phyloP scores from a whole-genome alignment of 2,329 filamentous ascomycete species.

The Kalmusia sp. region DNA sequence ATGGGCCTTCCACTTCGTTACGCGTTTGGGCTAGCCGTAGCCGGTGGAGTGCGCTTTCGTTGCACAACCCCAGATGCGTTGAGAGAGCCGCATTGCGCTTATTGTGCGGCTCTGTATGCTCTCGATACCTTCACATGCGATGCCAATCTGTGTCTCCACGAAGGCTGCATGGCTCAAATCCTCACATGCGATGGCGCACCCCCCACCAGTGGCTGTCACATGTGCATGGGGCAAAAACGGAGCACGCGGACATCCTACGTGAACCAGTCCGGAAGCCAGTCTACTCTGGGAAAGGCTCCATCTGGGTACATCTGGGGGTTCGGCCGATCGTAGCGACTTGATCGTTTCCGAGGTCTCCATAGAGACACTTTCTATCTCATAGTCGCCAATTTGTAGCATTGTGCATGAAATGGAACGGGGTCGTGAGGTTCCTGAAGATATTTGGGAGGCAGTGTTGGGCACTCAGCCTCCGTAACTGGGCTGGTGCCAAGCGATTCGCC shows the following conservation, averaged over 20 bases:
- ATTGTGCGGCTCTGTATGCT: neutral
- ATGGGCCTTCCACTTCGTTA: neutral
- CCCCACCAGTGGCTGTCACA: neutral
- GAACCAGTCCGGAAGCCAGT: neutral
- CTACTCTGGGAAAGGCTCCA: neutral
- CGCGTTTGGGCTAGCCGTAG: neutral
- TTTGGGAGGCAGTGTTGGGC: too few species aligned
- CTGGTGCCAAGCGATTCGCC: too few species aligned
- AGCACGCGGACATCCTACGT: conserved; percentile 2
- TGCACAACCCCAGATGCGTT: neutral
- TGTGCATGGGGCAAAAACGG: neutral
- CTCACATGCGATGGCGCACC: neutral
- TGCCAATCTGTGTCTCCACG: neutral
- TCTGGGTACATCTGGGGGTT: neutral
- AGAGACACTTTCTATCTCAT: too few species aligned
- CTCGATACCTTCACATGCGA: neutral
- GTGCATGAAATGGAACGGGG: too few species aligned
- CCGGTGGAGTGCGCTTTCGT: neutral
- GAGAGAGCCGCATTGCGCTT: too few species aligned
- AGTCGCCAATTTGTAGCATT: too few species aligned
- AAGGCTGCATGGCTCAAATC: too few species aligned
- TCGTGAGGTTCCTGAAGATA: too few species aligned
- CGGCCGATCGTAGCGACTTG: too few species aligned
- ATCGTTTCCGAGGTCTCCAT: too few species aligned
- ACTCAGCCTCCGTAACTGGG: too few species aligned